Percentiles rank a stretch among this genome's conserved stretches.
These are phyloP conservation scores for Auriscalpium microsporum DNA, from an alignment of 768 basidiomycete species.

Conservation along the genomic window DNA sequence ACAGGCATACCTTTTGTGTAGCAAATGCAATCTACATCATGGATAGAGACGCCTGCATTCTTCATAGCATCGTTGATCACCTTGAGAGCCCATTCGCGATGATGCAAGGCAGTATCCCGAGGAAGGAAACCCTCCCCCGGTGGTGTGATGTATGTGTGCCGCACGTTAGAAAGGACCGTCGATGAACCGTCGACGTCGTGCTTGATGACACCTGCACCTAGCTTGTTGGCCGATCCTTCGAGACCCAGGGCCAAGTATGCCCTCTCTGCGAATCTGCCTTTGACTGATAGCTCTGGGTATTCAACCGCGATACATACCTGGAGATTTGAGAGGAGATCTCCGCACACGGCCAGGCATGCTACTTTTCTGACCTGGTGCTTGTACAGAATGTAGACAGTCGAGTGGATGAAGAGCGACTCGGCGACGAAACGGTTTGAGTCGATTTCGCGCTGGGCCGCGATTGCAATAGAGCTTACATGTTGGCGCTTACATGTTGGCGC, in stretches of 20 bases:
- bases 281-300: neutral
- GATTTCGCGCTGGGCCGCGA: no score
- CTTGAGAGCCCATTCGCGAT: slow-evolving; percentile 83
- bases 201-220: slow-evolving; percentile 87
- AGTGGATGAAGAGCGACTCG: no score
- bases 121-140: slow-evolving; percentile 98
- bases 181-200: slow-evolving; percentile 70
- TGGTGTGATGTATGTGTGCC: slow-evolving; percentile 98
- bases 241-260: slow-evolving; percentile 87
- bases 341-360: slow-evolving; percentile 10
- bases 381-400: neutral
- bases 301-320: slow-evolving; percentile 2
- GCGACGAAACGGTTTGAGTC: no score
- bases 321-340: slow-evolving; percentile 8
- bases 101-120: slow-evolving; percentile 90
- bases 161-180: slow-evolving; percentile 79
- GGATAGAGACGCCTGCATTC: slow-evolving; percentile 59
- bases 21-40: slow-evolving; percentile 89
- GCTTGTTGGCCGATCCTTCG: slow-evolving; percentile 97
- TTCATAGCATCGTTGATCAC: slow-evolving; percentile 72
- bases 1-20: slow-evolving; percentile 78
- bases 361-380: neutral
- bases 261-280: slow-evolving; percentile 34
- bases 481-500: no score
- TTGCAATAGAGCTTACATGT: no score